Percentiles rank a stretch among this genome's conserved stretches.
phyloP scores from a whole-genome alignment of 192 early-diverging fungal species.

The Mortierella antarctica region DNA sequence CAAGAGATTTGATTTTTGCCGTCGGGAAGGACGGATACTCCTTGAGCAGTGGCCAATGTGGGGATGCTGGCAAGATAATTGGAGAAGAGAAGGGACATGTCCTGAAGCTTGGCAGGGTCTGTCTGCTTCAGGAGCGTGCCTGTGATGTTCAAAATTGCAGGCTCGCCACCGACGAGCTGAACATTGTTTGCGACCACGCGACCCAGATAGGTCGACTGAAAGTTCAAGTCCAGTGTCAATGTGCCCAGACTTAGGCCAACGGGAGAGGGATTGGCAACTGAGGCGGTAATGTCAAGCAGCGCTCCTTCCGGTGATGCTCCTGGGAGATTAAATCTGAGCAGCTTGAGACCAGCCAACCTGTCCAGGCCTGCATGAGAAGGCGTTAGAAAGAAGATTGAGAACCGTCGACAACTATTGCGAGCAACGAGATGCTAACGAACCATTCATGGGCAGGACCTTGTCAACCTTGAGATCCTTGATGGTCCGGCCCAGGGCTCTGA shows the following conservation, averaged over 20 bases:
- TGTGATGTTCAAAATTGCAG: conserved; percentile 34
- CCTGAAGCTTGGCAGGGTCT: conserved; percentile 26
- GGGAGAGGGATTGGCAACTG: conserved; percentile 44
- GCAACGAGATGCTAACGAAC: conserved; percentile 3
- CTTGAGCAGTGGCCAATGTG: conserved; percentile 22
- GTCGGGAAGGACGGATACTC: conserved; percentile 47
- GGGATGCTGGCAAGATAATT: conserved; percentile 38
- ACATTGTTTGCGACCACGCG: conserved; percentile 40
- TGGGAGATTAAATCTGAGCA: conserved; percentile 41
- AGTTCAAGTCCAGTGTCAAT: conserved; percentile 46
- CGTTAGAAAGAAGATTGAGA: not conserved
- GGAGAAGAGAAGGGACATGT: conserved; percentile 43
- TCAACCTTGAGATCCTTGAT: conserved; percentile 41
- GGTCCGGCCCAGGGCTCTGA: conserved; percentile 38
- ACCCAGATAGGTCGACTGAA: conserved; percentile 32
- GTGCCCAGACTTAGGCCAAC: conserved; percentile 42
- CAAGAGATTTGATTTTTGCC: conserved; percentile 36
- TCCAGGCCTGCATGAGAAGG: conserved; percentile 17
- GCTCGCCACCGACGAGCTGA: conserved; percentile 26
- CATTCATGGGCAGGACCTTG: conserved; percentile 41
- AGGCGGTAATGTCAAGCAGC: conserved; percentile 17
- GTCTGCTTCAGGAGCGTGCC: conserved; percentile 42
- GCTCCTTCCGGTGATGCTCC: conserved; percentile 31
- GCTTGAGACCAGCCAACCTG: conserved; percentile 43
- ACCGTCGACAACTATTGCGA: not conserved